Percentiles rank a stretch among this genome's conserved stretches.
These are phyloP conservation scores for Viridothelium virens DNA, from an alignment of 495 filamentous ascomycete genomes.

Conservation along the genomic window DNA sequence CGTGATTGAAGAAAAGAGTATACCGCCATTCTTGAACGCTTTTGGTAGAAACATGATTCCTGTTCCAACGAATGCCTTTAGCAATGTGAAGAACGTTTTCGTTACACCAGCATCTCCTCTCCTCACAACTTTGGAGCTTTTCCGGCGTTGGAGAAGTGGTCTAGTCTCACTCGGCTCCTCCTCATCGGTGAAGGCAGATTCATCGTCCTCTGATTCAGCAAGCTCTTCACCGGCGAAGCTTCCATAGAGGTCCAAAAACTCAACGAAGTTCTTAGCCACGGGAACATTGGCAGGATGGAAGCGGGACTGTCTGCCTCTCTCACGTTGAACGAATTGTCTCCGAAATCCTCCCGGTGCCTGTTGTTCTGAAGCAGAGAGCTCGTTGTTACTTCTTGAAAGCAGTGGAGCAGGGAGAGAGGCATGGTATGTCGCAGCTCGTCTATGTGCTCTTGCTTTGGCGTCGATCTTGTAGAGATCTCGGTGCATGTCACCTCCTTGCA, in stretches of 20 bases:
- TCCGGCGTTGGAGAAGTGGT: slow-evolving; percentile 64
- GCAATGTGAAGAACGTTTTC: slow-evolving; percentile 64
- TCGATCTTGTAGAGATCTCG: slow-evolving; percentile 92
- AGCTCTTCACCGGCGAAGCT: slow-evolving; percentile 96
- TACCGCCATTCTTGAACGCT: slow-evolving; percentile 89
- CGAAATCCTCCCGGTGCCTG: slow-evolving; percentile 85
- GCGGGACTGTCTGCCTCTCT: slow-evolving; percentile 52
- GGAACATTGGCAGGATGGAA: slow-evolving; percentile 11
- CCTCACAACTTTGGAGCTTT: slow-evolving; percentile 60
- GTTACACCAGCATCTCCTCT: slow-evolving; percentile 54
- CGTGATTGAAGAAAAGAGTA: slow-evolving; percentile 91
- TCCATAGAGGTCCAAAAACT: slow-evolving; percentile 89
- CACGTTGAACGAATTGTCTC: slow-evolving; percentile 71
- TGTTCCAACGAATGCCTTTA: slow-evolving; percentile 96
- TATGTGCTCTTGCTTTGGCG: slow-evolving; percentile 54
- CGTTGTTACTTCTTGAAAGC: slow-evolving; percentile 48
- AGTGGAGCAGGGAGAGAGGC: slow-evolving; percentile 52
- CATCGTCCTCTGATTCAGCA: slow-evolving; percentile 74
- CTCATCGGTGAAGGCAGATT: slow-evolving; percentile 60
- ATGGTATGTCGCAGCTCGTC: slow-evolving; percentile 81
- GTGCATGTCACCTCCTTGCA: slow-evolving; percentile 92
- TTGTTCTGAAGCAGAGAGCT: slow-evolving; percentile 73
- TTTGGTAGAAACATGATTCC: slow-evolving; percentile 94
- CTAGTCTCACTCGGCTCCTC: slow-evolving; percentile 49
- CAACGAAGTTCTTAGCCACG: slow-evolving; percentile 84